Conservation (phyloP, 1,139 yeast genomes). For the Debaryomyces fabryi region DNA sequence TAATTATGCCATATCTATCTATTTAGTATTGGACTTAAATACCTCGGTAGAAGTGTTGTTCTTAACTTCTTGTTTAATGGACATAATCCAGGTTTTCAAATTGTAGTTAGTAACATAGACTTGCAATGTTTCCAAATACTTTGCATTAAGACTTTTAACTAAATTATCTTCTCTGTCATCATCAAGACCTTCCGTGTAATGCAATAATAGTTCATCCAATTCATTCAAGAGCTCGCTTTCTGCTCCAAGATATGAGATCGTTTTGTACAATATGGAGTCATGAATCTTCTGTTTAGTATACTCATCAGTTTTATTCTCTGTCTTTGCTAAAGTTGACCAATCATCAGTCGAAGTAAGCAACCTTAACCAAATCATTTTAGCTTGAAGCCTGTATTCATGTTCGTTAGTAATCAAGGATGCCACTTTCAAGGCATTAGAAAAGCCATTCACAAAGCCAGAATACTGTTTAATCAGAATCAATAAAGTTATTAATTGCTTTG, state of each 20-base stretch:
- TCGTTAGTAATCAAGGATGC: conserved; percentile 35
- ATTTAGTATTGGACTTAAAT: neutral
- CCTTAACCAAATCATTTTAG: conserved; percentile 62
- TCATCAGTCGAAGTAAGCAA: conserved; percentile 58
- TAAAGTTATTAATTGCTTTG: conserved; percentile 55
- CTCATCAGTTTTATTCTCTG: conserved; percentile 47
- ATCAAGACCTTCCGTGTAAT: conserved; percentile 4
- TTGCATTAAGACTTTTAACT: conserved; percentile 18
- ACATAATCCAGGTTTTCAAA: conserved; percentile 31
- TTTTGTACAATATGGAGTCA: conserved; percentile 50
- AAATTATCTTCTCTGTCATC: conserved; percentile 13
- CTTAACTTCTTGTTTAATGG: conserved; percentile 23
- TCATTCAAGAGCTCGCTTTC: conserved; percentile 17
- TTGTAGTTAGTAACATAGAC: conserved; percentile 21
- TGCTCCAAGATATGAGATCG: conserved; percentile 29
- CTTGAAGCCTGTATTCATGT: conserved; percentile 21
- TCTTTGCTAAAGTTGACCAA: conserved; percentile 51
- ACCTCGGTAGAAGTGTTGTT: neutral
- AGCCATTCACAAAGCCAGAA: conserved; percentile 25
- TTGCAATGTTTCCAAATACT: conserved; percentile 17
- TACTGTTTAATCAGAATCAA: conserved; percentile 54
- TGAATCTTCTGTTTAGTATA: conserved; percentile 41
- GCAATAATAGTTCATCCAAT: conserved; percentile 12
- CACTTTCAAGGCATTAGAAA: conserved; percentile 39
- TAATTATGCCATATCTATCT: neutral